phyloP scores from a whole-genome alignment of 176 grass and related monocot genomes.

The Alloteropsis semialata region DNA sequence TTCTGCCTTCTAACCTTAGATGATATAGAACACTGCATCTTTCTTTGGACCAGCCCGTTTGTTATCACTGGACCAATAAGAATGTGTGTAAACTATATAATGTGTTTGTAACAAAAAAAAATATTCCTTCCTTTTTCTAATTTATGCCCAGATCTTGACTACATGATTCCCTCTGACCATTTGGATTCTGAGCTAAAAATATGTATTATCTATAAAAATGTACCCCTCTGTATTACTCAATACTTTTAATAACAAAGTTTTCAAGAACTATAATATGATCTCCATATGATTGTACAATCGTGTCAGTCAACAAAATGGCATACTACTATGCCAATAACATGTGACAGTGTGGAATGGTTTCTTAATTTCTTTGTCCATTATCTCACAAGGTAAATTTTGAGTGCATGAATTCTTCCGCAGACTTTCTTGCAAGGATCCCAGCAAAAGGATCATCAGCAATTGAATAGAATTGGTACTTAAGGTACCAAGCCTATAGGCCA shows the following conservation, averaged over 20 bases:
- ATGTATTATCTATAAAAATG: too few relatives aligned
- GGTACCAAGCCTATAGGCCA: not conserved
- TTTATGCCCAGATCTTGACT: too few relatives aligned
- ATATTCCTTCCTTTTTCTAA: too few relatives aligned
- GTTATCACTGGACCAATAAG: not conserved
- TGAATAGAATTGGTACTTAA: not conserved
- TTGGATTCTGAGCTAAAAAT: too few relatives aligned
- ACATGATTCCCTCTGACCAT: too few relatives aligned
- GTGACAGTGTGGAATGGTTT: not conserved
- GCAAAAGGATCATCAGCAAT: not conserved
- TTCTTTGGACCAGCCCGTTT: not conserved
- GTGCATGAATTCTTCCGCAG: too few relatives aligned
- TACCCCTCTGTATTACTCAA: too few relatives aligned
- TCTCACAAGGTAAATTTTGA: not conserved
- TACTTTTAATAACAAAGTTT: too few relatives aligned
- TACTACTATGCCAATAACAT: not conserved
- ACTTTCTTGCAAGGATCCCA: not conserved
- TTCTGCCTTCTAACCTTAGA: not conserved
- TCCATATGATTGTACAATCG: not conserved
- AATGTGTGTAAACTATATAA: too few relatives aligned
- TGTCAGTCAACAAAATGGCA: not conserved
- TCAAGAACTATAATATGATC: too few relatives aligned
- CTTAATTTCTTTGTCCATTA: not conserved
- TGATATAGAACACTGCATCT: not conserved
- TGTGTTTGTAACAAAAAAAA: too few relatives aligned